Percentiles rank a stretch among this genome's conserved stretches.
Conservation (phyloP, 2,329 filamentous ascomycete species). For the Aspergillus quadrilineatus region DNA sequence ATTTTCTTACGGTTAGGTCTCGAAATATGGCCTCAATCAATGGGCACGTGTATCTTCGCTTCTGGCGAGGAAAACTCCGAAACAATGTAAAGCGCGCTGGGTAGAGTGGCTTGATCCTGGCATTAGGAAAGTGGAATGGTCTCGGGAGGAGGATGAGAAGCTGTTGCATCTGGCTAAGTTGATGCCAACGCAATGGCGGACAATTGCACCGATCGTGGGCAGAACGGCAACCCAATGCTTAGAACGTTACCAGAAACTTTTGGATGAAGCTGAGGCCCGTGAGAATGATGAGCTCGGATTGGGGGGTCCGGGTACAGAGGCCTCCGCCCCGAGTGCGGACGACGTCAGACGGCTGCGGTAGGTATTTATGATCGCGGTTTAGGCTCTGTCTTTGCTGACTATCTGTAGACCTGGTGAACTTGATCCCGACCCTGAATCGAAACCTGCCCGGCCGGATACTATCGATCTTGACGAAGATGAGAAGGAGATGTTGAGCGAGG, state of each 20-base stretch:
- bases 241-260: constrained; percentile 91
- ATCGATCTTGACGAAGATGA: constrained; percentile 98
- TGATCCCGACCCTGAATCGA: constrained; percentile 95
- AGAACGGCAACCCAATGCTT: constrained; percentile 95
- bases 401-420: constrained; percentile 74
- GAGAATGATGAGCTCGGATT: constrained; percentile 80
- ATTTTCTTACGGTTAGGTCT: constrained; percentile 50
- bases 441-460: constrained; percentile 91
- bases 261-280: constrained; percentile 91
- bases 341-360: constrained; percentile 79
- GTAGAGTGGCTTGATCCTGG: constrained; percentile 96
- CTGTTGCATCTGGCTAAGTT: constrained; percentile 93
- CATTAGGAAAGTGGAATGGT: constrained; percentile 99
- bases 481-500: constrained; percentile 99
- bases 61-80: constrained; percentile 93
- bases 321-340: constrained; percentile 83
- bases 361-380: constrained; percentile 6
- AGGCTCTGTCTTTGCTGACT: constrained; percentile 15
- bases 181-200: constrained; percentile 99
- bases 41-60: constrained; percentile 98
- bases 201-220: constrained; percentile 94
- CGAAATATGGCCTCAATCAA: constrained; percentile 93
- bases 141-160: constrained; percentile 97
- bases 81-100: constrained; percentile 99
- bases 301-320: constrained; percentile 78